Conservation (phyloP, 148 eudicot genomes). For the Fagopyrum tataricum region DNA sequence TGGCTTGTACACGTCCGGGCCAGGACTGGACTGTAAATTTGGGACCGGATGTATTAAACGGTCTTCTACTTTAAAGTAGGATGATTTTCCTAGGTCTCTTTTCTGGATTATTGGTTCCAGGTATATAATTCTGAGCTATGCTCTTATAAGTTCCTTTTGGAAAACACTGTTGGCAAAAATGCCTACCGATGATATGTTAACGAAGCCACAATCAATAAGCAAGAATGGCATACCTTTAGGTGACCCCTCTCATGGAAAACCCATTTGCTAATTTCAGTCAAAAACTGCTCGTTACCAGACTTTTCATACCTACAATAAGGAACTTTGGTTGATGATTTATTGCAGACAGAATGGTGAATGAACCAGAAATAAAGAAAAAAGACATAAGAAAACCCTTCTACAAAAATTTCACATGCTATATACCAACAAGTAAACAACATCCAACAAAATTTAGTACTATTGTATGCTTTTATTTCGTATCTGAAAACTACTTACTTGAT, state of each 20-base stretch:
- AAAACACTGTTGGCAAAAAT: background rate
- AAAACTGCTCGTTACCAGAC: constrained; percentile 78
- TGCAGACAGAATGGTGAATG: background rate
- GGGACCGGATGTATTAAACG: background rate
- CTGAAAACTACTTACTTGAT: background rate
- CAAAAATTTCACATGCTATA: background rate
- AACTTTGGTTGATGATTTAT: background rate
- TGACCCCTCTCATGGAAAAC: constrained; percentile 95
- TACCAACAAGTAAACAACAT: background rate
- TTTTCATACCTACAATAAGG: constrained; percentile 22
- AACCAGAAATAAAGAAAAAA: too few relatives aligned
- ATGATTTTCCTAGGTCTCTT: background rate
- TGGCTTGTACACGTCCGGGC: too few relatives aligned
- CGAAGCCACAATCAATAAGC: background rate
- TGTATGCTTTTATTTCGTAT: background rate
- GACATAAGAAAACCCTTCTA: background rate
- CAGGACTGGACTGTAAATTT: too few relatives aligned
- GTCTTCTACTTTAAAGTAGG: background rate
- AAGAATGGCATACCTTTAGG: constrained; percentile 37
- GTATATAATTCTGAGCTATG: background rate
- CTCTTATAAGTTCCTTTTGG: background rate
- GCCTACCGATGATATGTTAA: background rate
- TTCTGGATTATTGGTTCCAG: background rate
- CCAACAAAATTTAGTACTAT: background rate
- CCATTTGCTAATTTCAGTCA: constrained; percentile 84